Evolutionary conservation across 306 rosid species (phyloP).

Genomic region (Acacia crassicarpa): DNA sequence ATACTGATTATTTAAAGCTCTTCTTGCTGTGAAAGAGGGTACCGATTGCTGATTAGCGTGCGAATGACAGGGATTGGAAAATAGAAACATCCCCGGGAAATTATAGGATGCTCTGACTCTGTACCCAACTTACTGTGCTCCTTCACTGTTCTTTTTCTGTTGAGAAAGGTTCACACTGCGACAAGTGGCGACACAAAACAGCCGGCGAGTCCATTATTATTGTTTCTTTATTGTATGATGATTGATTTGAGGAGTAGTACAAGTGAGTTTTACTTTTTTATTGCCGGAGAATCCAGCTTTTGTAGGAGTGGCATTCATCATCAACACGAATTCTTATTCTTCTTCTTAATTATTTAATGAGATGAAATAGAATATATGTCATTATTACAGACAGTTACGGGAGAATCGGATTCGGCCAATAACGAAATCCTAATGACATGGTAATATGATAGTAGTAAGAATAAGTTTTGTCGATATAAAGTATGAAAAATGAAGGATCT

Average conservation of each 20-base stretch:
- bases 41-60: background rate
- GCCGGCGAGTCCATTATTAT: background rate
- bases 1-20: background rate
- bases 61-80: background rate
- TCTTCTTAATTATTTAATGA: background rate
- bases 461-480: background rate
- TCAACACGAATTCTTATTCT: background rate
- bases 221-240: background rate
- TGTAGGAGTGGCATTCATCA: background rate
- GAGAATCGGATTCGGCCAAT: background rate
- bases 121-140: background rate
- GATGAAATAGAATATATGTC: background rate
- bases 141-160: background rate
- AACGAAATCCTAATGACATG: background rate
- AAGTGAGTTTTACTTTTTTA: background rate
- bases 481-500: background rate
- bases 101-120: background rate
- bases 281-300: background rate
- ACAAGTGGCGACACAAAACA: background rate
- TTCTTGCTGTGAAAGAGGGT: background rate
- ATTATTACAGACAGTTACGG: background rate
- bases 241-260: background rate
- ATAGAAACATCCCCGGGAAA: background rate
- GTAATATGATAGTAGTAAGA: background rate
- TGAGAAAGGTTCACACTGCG: background rate